Base-by-base conservation (phyloP, 441 rosid species). In the Gossypium schwendimanii region DNA sequence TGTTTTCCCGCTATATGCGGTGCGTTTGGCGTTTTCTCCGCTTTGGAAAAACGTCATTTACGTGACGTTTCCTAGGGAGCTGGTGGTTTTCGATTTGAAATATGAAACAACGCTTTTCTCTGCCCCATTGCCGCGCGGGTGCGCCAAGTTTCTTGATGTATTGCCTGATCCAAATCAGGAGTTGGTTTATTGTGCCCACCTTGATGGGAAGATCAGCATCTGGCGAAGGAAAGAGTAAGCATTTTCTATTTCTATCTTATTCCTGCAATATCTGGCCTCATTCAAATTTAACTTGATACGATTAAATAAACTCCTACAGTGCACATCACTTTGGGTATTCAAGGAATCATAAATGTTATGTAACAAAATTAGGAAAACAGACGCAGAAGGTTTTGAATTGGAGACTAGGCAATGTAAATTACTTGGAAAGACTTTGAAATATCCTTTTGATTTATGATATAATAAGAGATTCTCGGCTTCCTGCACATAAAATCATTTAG, bases 211-310 rank as follows among this genome's bases (percentile, higher is more conserved):
- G 84, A 86, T 95, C 86, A 95, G 96, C 85, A 86, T 91, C 68
- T 95, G 99, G 99, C 86, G 86, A 69, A 87, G 95, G 14, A 89
- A 91, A 83, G 94, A 90, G 99, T 94, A 87, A 79, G 97, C 73
- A 55, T 6, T 68, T 68, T 68, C 3, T 17, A 4, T 50, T 50
- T 50, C 10, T 49, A 10, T 45, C 9, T 15, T 21, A 44, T 17
- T 74, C 52, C 18, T 69, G 74, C 72, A 26, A 39, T 69, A 18
- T 24, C 15, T 52, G 61, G 11, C 17, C 15, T 52, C 61, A 12
- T 52, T 10, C 23, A 49, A 62, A 62, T 33, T 33, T 33, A 15
- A 62, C 14, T 60, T 60, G 18, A 14, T 18, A 15, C 3, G 5
- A 45, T 23, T 12, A 45, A 12, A 41, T 39, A 33, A n/a, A 41